Base-by-base conservation (phyloP, 2,329 filamentous ascomycete species). In the Apiospora aurea region DNA sequence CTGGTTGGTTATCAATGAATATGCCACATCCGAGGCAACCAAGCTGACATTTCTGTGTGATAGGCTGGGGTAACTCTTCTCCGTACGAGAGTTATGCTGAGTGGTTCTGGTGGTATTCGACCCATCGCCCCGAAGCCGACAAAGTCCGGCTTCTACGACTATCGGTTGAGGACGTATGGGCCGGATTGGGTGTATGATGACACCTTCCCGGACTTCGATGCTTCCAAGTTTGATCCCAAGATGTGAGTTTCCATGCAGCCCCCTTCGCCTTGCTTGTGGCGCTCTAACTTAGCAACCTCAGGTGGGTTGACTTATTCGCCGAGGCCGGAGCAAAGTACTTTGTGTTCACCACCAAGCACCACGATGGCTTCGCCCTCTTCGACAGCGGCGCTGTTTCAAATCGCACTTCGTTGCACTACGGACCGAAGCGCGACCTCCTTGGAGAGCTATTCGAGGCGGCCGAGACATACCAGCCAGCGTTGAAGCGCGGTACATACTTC, bases 111-210 rank as follows among this genome's bases (percentile, higher is more conserved):
- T 87, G 84, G 83, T 84, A 86, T 67, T 82, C 80, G 41, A 83
- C 84, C 38, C 80, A 81, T 26, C 81, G 82, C 47, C 78, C 80
- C 7, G 77, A 80, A 46, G 82, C 80, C 2, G 83, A 83, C 68
- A 78, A 78, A 80, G 24, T 83, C 83, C 11, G 75, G 80, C 57
- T 78, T 79, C 14, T 87, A 85, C 71, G 79, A 85, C 29, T 85
- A 89, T 72, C 82, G 86, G 18, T 79, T 87, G 0, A 76, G 80
- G 4, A 86, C 82, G 0, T 88, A 85, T 73, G 87, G 87, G 0
- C 83, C 83, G 0, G 75, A 87, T 21, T 79, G 85, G 72, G 82
- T 82, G 24, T 89, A 89, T 73, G 87, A 89, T 72, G 86, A 89
- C 75, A 86, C 86, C 72, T 85, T 88, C 73, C 78, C 79, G 10